Percentiles rank a stretch among this genome's conserved stretches.
Conservation (phyloP, 768 basidiomycete genomes). For the Chalciporus chontae region DNA sequence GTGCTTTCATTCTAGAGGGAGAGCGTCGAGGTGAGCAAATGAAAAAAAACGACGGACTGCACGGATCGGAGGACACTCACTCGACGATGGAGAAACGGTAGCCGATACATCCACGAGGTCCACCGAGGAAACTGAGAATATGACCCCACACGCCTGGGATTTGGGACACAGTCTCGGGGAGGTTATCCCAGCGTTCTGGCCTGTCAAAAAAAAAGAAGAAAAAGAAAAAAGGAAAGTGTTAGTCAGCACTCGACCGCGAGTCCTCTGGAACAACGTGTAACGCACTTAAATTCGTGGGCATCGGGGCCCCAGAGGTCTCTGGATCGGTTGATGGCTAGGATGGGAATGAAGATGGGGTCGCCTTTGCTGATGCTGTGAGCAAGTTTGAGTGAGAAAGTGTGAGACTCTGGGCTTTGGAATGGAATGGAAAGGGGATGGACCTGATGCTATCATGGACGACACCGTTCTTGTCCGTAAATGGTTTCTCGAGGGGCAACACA, state of each 20-base stretch:
- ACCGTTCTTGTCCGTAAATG: conserved; percentile 44
- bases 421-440: conserved; percentile 21
- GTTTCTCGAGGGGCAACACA: conserved; percentile 45
- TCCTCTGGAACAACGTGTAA: background rate
- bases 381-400: background rate
- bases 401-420: too few species aligned
- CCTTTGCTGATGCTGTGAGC: conserved; percentile 39
- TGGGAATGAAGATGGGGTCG: conserved; percentile 46
- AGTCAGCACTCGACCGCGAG: too few species aligned
- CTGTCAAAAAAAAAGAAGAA: too few species aligned
- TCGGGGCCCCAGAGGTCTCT: conserved; percentile 61
- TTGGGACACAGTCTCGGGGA: conserved; percentile 39
- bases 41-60: too few species aligned
- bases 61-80: conserved; percentile 31
- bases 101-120: conserved; percentile 63
- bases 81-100: conserved; percentile 62
- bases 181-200: conserved; percentile 59
- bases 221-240: too few species aligned
- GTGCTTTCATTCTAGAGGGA: conserved; percentile 24
- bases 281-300: conserved; percentile 55
- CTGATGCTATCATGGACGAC: conserved; percentile 36
- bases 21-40: too few species aligned
- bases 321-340: conserved; percentile 49
- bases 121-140: conserved; percentile 59
- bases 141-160: conserved; percentile 64